These are phyloP conservation scores for Pseudognaphalium luteoalbum DNA, from an alignment of 129 eudicot genomes.

Conservation along the genomic window DNA sequence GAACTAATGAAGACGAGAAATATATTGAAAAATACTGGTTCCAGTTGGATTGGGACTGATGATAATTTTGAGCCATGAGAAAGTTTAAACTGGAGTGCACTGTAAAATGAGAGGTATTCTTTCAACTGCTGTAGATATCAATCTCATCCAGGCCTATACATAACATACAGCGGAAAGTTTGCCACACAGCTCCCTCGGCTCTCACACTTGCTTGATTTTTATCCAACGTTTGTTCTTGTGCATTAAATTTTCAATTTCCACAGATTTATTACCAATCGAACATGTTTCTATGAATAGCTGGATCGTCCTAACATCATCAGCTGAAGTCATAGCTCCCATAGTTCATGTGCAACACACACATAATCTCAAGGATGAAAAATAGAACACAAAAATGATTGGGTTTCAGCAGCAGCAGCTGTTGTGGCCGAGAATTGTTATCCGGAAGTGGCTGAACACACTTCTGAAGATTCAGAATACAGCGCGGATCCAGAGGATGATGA, in stretches of 20 bases:
- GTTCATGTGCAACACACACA: too few relatives aligned
- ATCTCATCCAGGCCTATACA: not conserved
- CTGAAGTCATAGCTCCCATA: too few relatives aligned
- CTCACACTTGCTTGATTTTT: too few relatives aligned
- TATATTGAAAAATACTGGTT: slow-evolving; percentile 66
- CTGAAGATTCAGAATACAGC: slow-evolving; percentile 48
- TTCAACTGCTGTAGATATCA: not conserved
- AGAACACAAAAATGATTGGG: too few relatives aligned
- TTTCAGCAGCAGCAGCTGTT: slow-evolving; percentile 46
- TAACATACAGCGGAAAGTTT: too few relatives aligned
- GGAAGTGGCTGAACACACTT: slow-evolving; percentile 65
- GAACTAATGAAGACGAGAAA: slow-evolving; percentile 77
- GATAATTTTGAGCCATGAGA: slow-evolving; percentile 41
- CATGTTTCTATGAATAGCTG: too few relatives aligned
- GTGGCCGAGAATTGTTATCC: slow-evolving; percentile 67
- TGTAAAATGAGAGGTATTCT: not conserved
- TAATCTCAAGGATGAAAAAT: too few relatives aligned
- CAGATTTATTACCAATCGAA: too few relatives aligned
- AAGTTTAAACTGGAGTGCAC: not conserved
- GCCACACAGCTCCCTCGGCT: too few relatives aligned
- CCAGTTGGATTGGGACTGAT: slow-evolving; percentile 79
- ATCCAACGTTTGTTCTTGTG: too few relatives aligned
- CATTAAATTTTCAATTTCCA: too few relatives aligned
- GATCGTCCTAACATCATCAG: too few relatives aligned
- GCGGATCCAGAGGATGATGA: slow-evolving; percentile 42